phyloP scores from a whole-genome alignment of 164 flowering plant genomes.

The Brasenia schreberi region DNA sequence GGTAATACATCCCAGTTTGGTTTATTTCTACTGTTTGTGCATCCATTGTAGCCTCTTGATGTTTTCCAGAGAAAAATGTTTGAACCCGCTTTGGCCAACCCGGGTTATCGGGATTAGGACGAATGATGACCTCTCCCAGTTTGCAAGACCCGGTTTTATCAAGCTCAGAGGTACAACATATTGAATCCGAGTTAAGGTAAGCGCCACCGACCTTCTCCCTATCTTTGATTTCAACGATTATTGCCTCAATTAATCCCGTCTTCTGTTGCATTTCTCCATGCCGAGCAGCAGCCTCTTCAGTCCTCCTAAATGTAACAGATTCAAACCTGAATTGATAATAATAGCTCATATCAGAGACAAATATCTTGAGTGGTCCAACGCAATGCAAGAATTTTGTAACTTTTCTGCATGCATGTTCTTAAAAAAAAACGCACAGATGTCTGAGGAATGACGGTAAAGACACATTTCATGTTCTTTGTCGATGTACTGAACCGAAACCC shows the following conservation, averaged over 20 bases:
- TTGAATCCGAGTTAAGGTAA: conserved; percentile 22
- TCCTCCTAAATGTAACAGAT: conserved; percentile 43
- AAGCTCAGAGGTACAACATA: conserved; percentile 54
- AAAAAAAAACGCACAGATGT: no score
- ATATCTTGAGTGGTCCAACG: no score
- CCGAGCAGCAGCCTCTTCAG: conserved; percentile 37
- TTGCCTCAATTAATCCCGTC: conserved; percentile 69
- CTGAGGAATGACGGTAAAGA: no score
- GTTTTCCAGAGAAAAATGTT: conserved; percentile 39
- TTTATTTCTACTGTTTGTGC: conserved; percentile 32
- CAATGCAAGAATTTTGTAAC: no score
- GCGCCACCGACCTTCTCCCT: conserved; percentile 63
- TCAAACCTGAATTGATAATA: conserved; percentile 47
- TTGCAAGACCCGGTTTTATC: conserved; percentile 36
- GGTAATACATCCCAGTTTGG: conserved; percentile 70
- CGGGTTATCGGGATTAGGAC: conserved; percentile 27
- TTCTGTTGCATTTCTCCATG: conserved; percentile 39
- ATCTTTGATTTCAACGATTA: conserved; percentile 64
- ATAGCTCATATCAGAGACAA: no score
- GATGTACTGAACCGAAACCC: no score
- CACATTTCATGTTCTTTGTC: no score
- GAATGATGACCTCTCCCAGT: conserved; percentile 63
- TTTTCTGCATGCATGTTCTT: no score
- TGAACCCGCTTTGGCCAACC: conserved; percentile 54
- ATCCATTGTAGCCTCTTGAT: conserved; percentile 26